Base-by-base conservation (phyloP, 805 yeast genomes). In the Candida fluviatilis region DNA sequence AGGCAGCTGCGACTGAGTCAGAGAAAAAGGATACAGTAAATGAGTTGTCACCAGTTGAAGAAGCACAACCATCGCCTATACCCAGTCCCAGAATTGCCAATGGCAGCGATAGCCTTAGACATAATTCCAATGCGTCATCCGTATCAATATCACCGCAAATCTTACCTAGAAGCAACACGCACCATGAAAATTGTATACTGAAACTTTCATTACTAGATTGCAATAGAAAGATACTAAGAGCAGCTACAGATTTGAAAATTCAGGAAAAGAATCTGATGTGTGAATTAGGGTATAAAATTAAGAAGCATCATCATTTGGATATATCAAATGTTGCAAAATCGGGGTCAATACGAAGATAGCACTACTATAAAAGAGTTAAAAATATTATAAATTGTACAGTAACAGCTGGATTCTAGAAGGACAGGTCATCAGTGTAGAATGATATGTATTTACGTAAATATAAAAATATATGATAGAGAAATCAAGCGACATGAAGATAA, bases 241-340 rank as follows among this genome's bases (percentile, higher is more conserved):
- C 40, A 4, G 24, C 46, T 10, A 33, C 48, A 1, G 51, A 52
- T 31, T 32, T 55, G 13, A 43, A 43, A 6, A 32, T 57, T 11
- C 11, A 33, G 14, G 61, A 57, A 31, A 38, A 51, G n/a, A 49
- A 46, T 36, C 70, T 71, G 2, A 31, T 46, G 26, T 67, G 73
- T 42, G 67, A 67, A 12, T 54, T 67, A 37, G 74, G 74, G 3
- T 69, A 68, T 43, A 61, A 55, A 47, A 56, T 69, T 31, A 65
- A 54, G 39, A 67, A 60, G 49, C 74, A 69, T 41, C 69, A 65
- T 46, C 74, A 69, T 42, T 45, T 58, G 34, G 73, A 64, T 15
- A 51, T 66, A 4, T 60, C 67, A 44, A 58, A 57, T 34, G 60
- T 55, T 10, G 55, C 58, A 1, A 50, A 60, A 23, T 50, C 58